Conservation (phyloP, 2,329 filamentous ascomycete genomes). For the Pleomassaria siparia region DNA sequence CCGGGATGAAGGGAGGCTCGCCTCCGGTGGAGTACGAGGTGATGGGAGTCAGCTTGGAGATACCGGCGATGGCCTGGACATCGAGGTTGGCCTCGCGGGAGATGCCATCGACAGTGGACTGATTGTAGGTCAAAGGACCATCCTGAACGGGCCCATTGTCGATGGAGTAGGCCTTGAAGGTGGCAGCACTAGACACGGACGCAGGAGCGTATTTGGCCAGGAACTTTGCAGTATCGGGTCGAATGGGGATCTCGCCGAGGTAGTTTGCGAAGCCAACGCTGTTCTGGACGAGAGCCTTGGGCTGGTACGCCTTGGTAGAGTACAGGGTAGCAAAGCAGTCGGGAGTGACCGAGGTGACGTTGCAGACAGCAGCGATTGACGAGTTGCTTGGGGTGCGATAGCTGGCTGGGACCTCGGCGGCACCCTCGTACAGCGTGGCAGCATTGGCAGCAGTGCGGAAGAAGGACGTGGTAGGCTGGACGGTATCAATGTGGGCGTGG, state of each 20-base stretch:
- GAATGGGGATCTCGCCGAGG: slow-evolving; percentile 53
- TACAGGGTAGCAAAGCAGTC: slow-evolving; percentile 58
- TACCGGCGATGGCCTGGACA: slow-evolving; percentile 60
- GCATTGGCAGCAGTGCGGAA: slow-evolving; percentile 34
- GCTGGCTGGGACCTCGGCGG: slow-evolving; percentile 24
- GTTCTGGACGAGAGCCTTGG: slow-evolving; percentile 48
- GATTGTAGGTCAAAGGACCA: slow-evolving; percentile 37
- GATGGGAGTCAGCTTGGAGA: slow-evolving; percentile 58
- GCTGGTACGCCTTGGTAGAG: slow-evolving; percentile 55
- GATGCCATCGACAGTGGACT: slow-evolving; percentile 31
- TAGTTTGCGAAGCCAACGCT: slow-evolving; percentile 53
- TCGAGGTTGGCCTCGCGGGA: slow-evolving; percentile 65
- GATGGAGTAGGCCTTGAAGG: slow-evolving; percentile 61
- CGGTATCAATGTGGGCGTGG: slow-evolving; percentile 60
- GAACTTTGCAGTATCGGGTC: slow-evolving; percentile 60
- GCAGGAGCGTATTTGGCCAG: slow-evolving; percentile 57
- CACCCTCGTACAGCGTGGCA: slow-evolving; percentile 27
- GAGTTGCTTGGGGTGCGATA: slow-evolving; percentile 33
- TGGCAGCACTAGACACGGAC: slow-evolving; percentile 48
- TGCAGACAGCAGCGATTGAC: slow-evolving; percentile 49
- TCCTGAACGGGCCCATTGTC: slow-evolving; percentile 57
- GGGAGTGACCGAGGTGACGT: slow-evolving; percentile 55
- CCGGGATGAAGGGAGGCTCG: slow-evolving; percentile 54
- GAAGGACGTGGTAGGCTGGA: slow-evolving; percentile 64
- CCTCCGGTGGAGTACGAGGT: slow-evolving; percentile 64